Evolutionary conservation across 768 basidiomycete genomes (phyloP).

Genomic region (Pulveroboletus ravenelii): DNA sequence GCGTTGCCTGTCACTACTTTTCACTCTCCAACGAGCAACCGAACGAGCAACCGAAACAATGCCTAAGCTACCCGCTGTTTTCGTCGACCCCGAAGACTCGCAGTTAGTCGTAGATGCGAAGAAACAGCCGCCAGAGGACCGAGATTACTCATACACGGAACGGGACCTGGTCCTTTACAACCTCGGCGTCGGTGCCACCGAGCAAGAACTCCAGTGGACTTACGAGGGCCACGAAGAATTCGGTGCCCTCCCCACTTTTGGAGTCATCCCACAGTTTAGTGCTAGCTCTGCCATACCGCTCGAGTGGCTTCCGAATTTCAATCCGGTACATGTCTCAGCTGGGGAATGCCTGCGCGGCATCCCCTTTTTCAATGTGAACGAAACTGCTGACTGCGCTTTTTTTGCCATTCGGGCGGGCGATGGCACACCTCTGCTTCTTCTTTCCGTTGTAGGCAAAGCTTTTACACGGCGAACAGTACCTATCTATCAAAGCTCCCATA

Average conservation of each 20-base stretch:
- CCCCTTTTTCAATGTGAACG: neutral
- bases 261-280: slow-evolving; percentile 87
- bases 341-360: neutral
- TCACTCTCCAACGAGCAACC: neutral
- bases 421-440: neutral
- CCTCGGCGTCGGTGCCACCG: slow-evolving; percentile 90
- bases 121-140: slow-evolving; percentile 46
- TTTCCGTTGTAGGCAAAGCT: slow-evolving; percentile 67
- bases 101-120: slow-evolving; percentile 81
- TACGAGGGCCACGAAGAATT: slow-evolving; percentile 90
- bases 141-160: slow-evolving; percentile 75
- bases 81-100: slow-evolving; percentile 78
- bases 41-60: slow-evolving; percentile 14
- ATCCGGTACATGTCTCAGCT: slow-evolving; percentile 60
- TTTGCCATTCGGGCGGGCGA: neutral
- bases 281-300: slow-evolving; percentile 63
- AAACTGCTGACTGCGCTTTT: neutral
- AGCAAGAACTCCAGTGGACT: slow-evolving; percentile 86
- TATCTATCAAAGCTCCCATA: slow-evolving; percentile 80
- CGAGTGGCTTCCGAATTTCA: slow-evolving; percentile 93
- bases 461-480: slow-evolving; percentile 96
- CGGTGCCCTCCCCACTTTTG: slow-evolving; percentile 85
- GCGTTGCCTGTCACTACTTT: too few species aligned
- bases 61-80: slow-evolving; percentile 45
- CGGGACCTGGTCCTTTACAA: slow-evolving; percentile 94